Conservation (phyloP, 164 flowering plant species). For the Magnolia changhungtana region DNA sequence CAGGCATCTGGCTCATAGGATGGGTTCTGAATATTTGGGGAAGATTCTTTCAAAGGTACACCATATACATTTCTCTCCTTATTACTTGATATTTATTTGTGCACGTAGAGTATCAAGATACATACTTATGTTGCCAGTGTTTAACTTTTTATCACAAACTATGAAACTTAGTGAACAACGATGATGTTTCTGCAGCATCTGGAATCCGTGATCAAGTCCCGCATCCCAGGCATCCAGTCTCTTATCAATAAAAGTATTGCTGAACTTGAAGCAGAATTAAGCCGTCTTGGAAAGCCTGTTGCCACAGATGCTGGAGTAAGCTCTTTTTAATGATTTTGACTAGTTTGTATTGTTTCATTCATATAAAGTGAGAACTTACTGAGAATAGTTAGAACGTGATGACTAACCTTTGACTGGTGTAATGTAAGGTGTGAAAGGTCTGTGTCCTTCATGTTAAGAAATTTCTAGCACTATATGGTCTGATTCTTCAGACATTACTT, state of each 20-base stretch:
- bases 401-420: too few relatives aligned
- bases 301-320: constrained; percentile 85
- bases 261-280: constrained; percentile 68
- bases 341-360: not conserved
- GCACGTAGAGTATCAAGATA: not conserved
- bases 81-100: not conserved
- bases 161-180: too few relatives aligned
- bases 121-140: not conserved
- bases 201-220: constrained; percentile 76
- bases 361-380: too few relatives aligned
- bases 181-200: constrained; percentile 49
- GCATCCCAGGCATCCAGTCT: constrained; percentile 77
- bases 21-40: constrained; percentile 87
- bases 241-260: constrained; percentile 61
- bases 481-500: too few relatives aligned
- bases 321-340: not conserved
- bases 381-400: too few relatives aligned
- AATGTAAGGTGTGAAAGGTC: too few relatives aligned
- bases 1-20: constrained; percentile 68
- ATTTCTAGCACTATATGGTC: too few relatives aligned
- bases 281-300: constrained; percentile 76
- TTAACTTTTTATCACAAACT: too few relatives aligned
- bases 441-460: too few relatives aligned
- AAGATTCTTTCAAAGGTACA: constrained; percentile 77
- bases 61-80: not conserved